phyloP scores from a whole-genome alignment of 202 grass and related monocot species.

The Miscanthus sacchariflorus region DNA sequence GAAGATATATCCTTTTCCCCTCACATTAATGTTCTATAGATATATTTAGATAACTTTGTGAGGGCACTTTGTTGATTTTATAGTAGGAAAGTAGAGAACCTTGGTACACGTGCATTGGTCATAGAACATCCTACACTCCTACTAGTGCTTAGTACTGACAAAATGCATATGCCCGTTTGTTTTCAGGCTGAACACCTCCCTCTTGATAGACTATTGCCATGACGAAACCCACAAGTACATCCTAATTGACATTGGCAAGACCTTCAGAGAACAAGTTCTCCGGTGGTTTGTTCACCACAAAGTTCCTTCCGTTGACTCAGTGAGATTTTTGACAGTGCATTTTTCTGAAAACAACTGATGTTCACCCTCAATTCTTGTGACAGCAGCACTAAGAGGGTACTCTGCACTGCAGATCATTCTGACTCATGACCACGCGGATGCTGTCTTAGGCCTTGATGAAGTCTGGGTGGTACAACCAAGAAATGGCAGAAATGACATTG shows the following conservation, averaged over 20 bases:
- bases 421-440: constrained; percentile 78
- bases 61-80: neutral
- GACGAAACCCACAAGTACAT: constrained; percentile 58
- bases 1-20: neutral
- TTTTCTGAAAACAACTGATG: neutral
- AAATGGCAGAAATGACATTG: constrained; percentile 30
- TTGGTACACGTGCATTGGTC: neutral
- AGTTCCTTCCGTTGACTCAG: constrained; percentile 62
- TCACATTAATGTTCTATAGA: neutral
- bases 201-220: constrained; percentile 72
- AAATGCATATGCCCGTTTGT: neutral
- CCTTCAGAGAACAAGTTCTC: constrained; percentile 74
- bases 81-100: neutral
- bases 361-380: neutral
- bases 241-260: constrained; percentile 69
- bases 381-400: neutral
- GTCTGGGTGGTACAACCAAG: constrained; percentile 52
- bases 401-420: constrained; percentile 68
- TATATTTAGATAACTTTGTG: neutral
- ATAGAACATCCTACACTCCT: neutral
- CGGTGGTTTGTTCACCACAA: constrained; percentile 73
- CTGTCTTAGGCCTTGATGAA: constrained; percentile 69
- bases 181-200: constrained; percentile 70
- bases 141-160: neutral
- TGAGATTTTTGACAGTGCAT: constrained; percentile 36